Evolutionary conservation across 2,329 filamentous ascomycete genomes (phyloP), one percentile per base, ranked within the genome.

Genomic region (Paraphoma chrysanthemicola): DNA sequence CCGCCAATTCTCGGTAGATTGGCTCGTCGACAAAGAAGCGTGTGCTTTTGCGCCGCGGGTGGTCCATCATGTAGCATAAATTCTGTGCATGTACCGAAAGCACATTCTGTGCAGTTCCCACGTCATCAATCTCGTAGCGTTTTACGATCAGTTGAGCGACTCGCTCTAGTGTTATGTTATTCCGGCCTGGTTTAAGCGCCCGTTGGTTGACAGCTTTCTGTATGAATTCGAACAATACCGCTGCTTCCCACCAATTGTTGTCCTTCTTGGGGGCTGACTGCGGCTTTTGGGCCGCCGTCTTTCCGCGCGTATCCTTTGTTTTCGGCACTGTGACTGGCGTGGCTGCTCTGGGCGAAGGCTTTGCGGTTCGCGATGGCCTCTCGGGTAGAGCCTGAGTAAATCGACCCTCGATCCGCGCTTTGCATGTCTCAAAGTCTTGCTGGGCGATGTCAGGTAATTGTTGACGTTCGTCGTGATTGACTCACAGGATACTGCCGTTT

Each of bases 181-280:
- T 64, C 31, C 66, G 64, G 1, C 67, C 71, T 17, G 62, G 59
- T 43, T 64, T 64, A 14, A 78, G 44, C 14, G 61, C 63, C 10
- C 67, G 64, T 39, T 75, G 73, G 36, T 73, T 75, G 6, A 76
- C 67, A 17, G 71, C 71, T 47, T 74, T 77, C 46, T 76, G 74
- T 66, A 78, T 77, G 56, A 78, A 75, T 31, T 77, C 75, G 57
- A 77, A 79, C 5, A 79, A 56, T 16, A 69, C 67, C 6, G 73
- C 64, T 8, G 74, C 68, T 52, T 74, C 69, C 73, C 75, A 78
- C 75, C 76, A 78, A 29, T 76, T 77, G 42, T 75, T 63, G 33
- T 78, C 72, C 48, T 77, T 78, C 63, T 71, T 76, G 8, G 72
- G 72, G 51, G 56, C 52, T 48, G 62, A 60, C 9, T 46, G 45